These are phyloP conservation scores for Trichothecium roseum DNA, from an alignment of 2,329 filamentous ascomycete species.

Conservation along the genomic window DNA sequence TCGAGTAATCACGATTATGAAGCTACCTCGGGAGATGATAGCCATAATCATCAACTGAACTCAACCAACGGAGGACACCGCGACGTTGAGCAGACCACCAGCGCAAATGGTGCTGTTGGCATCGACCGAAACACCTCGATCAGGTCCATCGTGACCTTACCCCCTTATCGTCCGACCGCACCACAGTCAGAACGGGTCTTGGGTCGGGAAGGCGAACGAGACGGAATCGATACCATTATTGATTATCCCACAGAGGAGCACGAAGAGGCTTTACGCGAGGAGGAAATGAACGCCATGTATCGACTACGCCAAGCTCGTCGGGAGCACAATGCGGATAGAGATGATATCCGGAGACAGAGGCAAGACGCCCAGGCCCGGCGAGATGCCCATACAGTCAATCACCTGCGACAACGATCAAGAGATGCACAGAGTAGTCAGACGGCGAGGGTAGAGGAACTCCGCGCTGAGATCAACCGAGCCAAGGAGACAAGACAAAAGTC, in stretches of 20 bases:
- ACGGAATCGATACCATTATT: constrained; percentile 80
- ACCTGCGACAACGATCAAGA: constrained; percentile 49
- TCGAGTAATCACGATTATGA: background rate
- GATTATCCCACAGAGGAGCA: constrained; percentile 75
- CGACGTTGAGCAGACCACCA: constrained; percentile 7
- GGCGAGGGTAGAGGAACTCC: constrained; percentile 49
- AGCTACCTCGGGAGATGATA: constrained; percentile 3
- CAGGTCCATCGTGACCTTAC: constrained; percentile 88
- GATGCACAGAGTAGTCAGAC: constrained; percentile 34
- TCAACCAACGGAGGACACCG: constrained; percentile 2
- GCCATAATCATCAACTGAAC: constrained; percentile 2
- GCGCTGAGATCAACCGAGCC: constrained; percentile 43
- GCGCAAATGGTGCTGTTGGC: constrained; percentile 19
- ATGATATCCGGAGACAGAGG: constrained; percentile 59
- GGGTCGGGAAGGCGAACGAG: constrained; percentile 82
- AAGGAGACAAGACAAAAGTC: constrained; percentile 53
- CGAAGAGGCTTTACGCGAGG: constrained; percentile 67
- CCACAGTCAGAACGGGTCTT: constrained; percentile 71
- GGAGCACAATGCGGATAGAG: constrained; percentile 64
- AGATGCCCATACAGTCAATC: constrained; percentile 58
- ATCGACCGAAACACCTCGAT: constrained; percentile 79
- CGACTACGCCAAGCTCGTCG: constrained; percentile 76
- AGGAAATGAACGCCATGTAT: constrained; percentile 88
- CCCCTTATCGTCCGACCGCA: constrained; percentile 67
- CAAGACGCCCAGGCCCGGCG: constrained; percentile 62